These are phyloP conservation scores for Hyparrhenia diplandra DNA, from an alignment of 176 grass and related monocot genomes.

Conservation along the genomic window DNA sequence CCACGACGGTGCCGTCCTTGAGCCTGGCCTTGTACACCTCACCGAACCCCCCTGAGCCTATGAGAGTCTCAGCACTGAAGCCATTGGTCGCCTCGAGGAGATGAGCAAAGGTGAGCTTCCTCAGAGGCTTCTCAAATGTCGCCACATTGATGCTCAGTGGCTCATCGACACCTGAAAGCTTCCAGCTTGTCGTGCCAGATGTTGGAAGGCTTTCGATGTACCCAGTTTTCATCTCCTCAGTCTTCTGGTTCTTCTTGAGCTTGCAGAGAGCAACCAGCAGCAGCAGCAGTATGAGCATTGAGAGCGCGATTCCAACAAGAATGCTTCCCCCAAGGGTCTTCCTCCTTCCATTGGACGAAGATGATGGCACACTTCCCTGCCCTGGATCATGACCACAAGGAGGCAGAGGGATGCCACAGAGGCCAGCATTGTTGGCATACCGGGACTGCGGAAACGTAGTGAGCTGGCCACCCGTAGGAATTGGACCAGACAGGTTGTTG, in stretches of 20 bases:
- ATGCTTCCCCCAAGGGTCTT: conserved; percentile 54
- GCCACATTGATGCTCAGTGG: conserved; percentile 97
- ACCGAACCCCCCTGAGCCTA: conserved; percentile 88
- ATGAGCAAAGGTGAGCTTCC: conserved; percentile 92
- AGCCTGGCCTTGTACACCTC: conserved; percentile 96
- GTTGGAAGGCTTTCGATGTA: conserved; percentile 79
- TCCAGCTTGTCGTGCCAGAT: conserved; percentile 68
- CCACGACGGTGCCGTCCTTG: conserved; percentile 75
- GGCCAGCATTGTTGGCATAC: conserved; percentile 72
- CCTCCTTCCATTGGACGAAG: conserved; percentile 27
- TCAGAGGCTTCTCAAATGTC: conserved; percentile 82
- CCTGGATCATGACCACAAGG: conserved; percentile 35
- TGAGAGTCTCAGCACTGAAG: conserved; percentile 73
- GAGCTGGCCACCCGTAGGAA: conserved; percentile 77
- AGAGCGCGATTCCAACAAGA: conserved; percentile 60
- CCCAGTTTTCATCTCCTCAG: conserved; percentile 38
- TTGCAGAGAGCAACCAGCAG: conserved; percentile 66
- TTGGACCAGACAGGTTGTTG: conserved; percentile 75
- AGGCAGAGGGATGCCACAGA: conserved; percentile 82
- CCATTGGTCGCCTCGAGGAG: conserved; percentile 95
- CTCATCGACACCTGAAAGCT: conserved; percentile 66
- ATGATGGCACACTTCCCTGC: background rate
- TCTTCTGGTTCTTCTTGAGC: conserved; percentile 62
- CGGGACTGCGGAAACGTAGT: conserved; percentile 60
- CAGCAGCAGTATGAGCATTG: conserved; percentile 51